A percentile compares a stretch with the other conserved stretches of the same genome.
phyloP scores from a whole-genome alignment of 768 basidiomycete species.

The Hericium erinaceus region DNA sequence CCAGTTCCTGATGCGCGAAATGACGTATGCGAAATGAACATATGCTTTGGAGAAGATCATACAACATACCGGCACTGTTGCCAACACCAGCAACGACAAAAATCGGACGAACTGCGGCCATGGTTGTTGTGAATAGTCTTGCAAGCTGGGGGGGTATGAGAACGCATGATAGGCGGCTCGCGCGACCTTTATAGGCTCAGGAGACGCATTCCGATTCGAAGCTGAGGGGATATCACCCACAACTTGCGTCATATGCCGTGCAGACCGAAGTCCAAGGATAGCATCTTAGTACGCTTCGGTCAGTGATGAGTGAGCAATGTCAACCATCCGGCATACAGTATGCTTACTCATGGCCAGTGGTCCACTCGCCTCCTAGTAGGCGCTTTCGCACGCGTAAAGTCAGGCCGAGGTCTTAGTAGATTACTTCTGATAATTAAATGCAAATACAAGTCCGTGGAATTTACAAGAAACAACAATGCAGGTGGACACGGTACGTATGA shows the following conservation, averaged over 20 bases:
- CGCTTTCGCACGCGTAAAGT: too few species aligned
- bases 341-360: too few species aligned
- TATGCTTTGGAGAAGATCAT: background rate
- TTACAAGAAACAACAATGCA: too few species aligned
- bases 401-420: too few species aligned
- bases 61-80: slow-evolving; percentile 26
- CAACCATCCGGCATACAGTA: too few species aligned
- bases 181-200: background rate
- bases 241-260: background rate
- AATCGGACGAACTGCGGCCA: slow-evolving; percentile 24
- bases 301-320: background rate
- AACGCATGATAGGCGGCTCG: background rate
- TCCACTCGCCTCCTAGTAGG: too few species aligned
- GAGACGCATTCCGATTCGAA: background rate
- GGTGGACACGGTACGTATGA: too few species aligned
- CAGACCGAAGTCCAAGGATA: too few species aligned
- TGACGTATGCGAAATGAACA: background rate
- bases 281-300: background rate
- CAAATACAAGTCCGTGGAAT: too few species aligned
- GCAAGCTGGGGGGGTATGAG: background rate
- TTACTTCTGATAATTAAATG: too few species aligned
- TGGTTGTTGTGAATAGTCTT: background rate
- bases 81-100: slow-evolving; percentile 34
- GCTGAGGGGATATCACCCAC: background rate
- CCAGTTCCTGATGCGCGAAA: slow-evolving; percentile 25